Evolutionary conservation across 2,329 filamentous ascomycete species (phyloP).

Genomic region (Sporothrix humicola): DNA sequence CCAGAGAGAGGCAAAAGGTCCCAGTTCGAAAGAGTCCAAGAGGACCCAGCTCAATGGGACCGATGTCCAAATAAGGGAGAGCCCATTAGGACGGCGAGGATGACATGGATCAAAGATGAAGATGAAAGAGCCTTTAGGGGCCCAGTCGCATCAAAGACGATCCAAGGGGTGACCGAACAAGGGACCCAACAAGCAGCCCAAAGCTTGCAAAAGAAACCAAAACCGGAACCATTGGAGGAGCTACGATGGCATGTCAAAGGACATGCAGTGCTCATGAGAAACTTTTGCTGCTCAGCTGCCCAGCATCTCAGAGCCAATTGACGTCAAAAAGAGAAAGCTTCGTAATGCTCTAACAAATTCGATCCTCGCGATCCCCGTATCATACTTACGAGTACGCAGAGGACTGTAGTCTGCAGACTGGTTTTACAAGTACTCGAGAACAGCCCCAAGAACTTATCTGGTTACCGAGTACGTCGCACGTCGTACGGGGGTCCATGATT

Average conservation of each 20-base stretch:
- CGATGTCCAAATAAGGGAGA: neutral
- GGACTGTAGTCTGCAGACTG: neutral
- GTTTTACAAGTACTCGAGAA: neutral
- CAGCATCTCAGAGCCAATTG: neutral
- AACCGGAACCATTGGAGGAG: neutral
- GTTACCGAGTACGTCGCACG: no score
- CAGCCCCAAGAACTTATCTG: no score
- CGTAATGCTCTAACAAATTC: neutral
- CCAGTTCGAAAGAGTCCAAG: no score
- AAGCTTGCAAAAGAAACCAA: neutral
- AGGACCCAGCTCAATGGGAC: neutral
- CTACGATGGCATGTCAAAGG: neutral
- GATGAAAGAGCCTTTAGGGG: no score
- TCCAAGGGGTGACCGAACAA: neutral
- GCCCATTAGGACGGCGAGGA: neutral
- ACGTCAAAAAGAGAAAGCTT: neutral
- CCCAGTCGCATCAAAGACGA: no score
- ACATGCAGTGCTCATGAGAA: neutral
- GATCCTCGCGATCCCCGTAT: neutral
- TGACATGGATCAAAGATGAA: neutral
- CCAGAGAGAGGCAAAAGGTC: neutral
- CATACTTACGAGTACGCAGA: constrained; percentile 14
- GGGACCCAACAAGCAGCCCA: neutral
- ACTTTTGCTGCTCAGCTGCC: neutral
- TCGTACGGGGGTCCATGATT: neutral